These are phyloP conservation scores for Emiliania huxleyi DNA, from an alignment of 78 protist species.

Conservation along the genomic window DNA sequence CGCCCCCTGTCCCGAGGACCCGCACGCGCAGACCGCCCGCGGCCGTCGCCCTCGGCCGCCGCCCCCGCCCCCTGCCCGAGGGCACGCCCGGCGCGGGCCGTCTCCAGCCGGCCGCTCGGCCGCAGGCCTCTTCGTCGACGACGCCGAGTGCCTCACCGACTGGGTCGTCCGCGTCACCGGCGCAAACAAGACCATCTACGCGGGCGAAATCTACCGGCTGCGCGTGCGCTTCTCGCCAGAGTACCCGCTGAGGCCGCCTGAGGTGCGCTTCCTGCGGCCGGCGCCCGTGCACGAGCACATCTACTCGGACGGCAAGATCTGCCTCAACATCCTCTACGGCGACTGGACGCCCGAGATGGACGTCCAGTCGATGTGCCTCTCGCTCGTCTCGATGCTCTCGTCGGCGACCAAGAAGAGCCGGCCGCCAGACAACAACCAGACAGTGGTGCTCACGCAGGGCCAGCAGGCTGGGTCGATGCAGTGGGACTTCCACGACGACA, in stretches of 20 bases:
- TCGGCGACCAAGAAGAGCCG: slow-evolving; percentile 6
- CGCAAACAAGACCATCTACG: slow-evolving; percentile 38
- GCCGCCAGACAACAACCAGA: slow-evolving; percentile 43
- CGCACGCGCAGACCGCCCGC: too few species aligned
- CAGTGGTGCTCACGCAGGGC: not conserved
- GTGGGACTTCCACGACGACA: slow-evolving; percentile 28
- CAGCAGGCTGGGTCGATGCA: not conserved
- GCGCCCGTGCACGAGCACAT: slow-evolving; percentile 46
- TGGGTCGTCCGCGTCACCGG: slow-evolving; percentile 5
- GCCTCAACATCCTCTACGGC: slow-evolving; percentile 42
- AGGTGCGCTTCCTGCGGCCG: slow-evolving; percentile 8
- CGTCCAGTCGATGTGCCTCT: slow-evolving; percentile 26
- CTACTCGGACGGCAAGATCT: slow-evolving; percentile 48
- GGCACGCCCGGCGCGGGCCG: too few species aligned
- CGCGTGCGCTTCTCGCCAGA: slow-evolving; percentile 11
- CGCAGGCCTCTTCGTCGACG: not conserved
- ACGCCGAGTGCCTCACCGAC: not conserved
- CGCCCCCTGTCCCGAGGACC: too few species aligned
- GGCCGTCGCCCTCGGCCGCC: too few species aligned
- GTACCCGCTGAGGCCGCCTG: slow-evolving; percentile 40
- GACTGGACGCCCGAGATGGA: slow-evolving; percentile 40
- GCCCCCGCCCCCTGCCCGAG: too few species aligned
- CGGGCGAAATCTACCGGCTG: slow-evolving; percentile 34
- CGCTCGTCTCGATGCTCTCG: slow-evolving; percentile 39
- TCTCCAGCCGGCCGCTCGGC: too few species aligned